Conservation (phyloP, 768 basidiomycete species). For the Podaxis sp. region DNA sequence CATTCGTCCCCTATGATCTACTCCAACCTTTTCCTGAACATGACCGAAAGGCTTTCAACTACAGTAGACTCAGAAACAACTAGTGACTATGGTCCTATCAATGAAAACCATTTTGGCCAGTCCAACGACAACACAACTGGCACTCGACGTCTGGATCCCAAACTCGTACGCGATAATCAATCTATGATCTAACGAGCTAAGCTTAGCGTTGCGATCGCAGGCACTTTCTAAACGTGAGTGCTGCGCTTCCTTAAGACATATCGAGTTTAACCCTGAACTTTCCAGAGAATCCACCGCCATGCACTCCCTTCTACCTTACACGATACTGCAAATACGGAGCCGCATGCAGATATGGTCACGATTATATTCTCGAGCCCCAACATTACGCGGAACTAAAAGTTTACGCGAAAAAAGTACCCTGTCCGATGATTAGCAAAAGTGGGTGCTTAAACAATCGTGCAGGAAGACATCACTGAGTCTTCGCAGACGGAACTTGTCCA, state of each 20-base stretch:
- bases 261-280: slow-evolving; percentile 12
- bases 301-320: slow-evolving; percentile 63
- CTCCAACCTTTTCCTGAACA: background rate
- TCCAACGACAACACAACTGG: slow-evolving; percentile 14
- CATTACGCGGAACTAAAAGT: slow-evolving; percentile 50
- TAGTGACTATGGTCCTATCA: background rate
- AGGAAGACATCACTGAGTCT: background rate
- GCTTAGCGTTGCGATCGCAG: slow-evolving; percentile 30
- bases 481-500: slow-evolving; percentile 49
- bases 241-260: slow-evolving; percentile 3
- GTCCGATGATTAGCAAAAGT: slow-evolving; percentile 60
- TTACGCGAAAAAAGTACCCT: slow-evolving; percentile 63
- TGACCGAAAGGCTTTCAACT: background rate
- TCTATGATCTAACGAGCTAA: slow-evolving; percentile 13
- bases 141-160: slow-evolving; percentile 48
- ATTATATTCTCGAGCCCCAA: slow-evolving; percentile 55
- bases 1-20: background rate
- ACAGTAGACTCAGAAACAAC: background rate
- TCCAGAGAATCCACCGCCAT: slow-evolving; percentile 62
- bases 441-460: slow-evolving; percentile 9
- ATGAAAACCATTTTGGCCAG: slow-evolving; percentile 14
- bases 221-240: slow-evolving; percentile 61
- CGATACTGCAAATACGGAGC: slow-evolving; percentile 52
- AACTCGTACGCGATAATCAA: slow-evolving; percentile 36
- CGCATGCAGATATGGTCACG: slow-evolving; percentile 60